These are phyloP conservation scores for Moniliella sp. DNA, from an alignment of 1,284 basidiomycete species.

Conservation along the genomic window DNA sequence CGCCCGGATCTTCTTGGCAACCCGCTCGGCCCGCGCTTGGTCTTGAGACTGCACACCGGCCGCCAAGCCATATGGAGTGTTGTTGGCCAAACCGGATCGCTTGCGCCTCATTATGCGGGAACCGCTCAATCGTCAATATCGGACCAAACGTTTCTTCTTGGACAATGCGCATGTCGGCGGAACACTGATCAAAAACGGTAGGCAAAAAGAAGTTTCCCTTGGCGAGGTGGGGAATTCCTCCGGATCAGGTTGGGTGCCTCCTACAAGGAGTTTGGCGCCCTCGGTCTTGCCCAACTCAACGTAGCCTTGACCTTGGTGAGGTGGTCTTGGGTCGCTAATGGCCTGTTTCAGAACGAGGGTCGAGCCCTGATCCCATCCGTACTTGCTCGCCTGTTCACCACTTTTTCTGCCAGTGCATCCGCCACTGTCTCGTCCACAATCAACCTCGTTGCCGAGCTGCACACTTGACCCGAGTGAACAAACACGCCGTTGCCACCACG, in stretches of 20 bases:
- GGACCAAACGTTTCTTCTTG: slow-evolving; percentile 32
- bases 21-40: slow-evolving; percentile 12
- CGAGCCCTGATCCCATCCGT: slow-evolving; percentile 26
- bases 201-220: slow-evolving; percentile 32
- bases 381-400: slow-evolving; percentile 27
- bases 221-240: slow-evolving; percentile 14
- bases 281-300: slow-evolving; percentile 17
- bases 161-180: slow-evolving; percentile 28
- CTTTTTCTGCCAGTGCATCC: slow-evolving; percentile 23
- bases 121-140: slow-evolving; percentile 31
- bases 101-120: slow-evolving; percentile 25
- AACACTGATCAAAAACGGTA: slow-evolving; percentile 26
- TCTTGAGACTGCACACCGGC: slow-evolving; percentile 27
- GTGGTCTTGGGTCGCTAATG: slow-evolving; percentile 26
- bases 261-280: slow-evolving; percentile 22
- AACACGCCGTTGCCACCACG: slow-evolving; percentile 27
- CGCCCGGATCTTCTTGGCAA: slow-evolving; percentile 23
- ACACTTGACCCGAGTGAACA: slow-evolving; percentile 33
- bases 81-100: slow-evolving; percentile 28
- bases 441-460: slow-evolving; percentile 25
- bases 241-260: slow-evolving; percentile 21
- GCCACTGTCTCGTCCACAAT: slow-evolving; percentile 31
- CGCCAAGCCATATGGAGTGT: slow-evolving; percentile 30
- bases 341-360: slow-evolving; percentile 20
- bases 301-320: slow-evolving; percentile 22